A percentile compares a stretch with the other conserved stretches of the same genome.
Evolutionary conservation across 495 filamentous ascomycete genomes (phyloP).

Genomic region (Podospora anserina): DNA sequence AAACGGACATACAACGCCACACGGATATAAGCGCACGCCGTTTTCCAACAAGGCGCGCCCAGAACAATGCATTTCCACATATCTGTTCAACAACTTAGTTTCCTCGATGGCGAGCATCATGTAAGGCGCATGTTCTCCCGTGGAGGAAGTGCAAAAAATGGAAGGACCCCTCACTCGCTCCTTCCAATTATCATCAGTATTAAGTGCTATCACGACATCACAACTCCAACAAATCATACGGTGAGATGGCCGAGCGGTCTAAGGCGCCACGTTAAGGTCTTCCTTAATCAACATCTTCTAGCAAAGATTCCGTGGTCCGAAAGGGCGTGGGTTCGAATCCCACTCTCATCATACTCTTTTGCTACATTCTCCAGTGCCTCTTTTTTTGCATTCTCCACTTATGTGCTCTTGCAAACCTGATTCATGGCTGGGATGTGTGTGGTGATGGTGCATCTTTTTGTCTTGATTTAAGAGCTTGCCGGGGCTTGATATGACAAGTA

Average conservation of each 20-base stretch:
- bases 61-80: neutral
- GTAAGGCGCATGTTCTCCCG: too few relatives aligned
- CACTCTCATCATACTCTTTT: slow-evolving; percentile 23
- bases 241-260: neutral
- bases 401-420: neutral
- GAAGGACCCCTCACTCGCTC: neutral
- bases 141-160: too few relatives aligned
- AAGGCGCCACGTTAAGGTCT: neutral
- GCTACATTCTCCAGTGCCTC: neutral
- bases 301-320: slow-evolving; percentile 24
- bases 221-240: neutral
- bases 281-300: neutral
- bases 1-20: neutral
- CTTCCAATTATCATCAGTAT: neutral
- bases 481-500: neutral
- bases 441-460: neutral
- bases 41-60: neutral
- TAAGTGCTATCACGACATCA: neutral
- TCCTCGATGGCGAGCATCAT: too few relatives aligned
- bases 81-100: too few relatives aligned
- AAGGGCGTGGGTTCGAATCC: slow-evolving; percentile 40
- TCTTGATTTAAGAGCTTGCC: neutral
- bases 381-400: neutral
- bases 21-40: neutral
- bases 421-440: neutral